Percentiles rank a stretch among this genome's conserved stretches.
Conservation (phyloP, 495 filamentous ascomycete genomes). For the Mycothermus thermophilus region DNA sequence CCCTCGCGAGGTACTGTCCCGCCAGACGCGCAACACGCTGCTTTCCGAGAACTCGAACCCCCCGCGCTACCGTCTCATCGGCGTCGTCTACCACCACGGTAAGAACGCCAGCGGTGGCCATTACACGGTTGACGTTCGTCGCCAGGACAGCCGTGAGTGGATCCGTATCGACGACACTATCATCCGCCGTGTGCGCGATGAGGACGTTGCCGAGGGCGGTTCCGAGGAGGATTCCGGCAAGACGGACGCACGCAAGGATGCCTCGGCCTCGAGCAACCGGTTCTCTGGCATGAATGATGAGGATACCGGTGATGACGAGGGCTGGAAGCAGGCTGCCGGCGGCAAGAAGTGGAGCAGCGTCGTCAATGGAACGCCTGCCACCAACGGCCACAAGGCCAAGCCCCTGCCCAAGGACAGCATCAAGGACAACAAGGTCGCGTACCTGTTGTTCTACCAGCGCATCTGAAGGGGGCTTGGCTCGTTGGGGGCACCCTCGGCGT, state of each 20-base stretch:
- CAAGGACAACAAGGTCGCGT: slow-evolving; percentile 92
- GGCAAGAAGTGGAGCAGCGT: slow-evolving; percentile 52
- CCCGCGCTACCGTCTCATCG: slow-evolving; percentile 70
- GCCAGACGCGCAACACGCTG: slow-evolving; percentile 50
- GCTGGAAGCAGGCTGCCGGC: slow-evolving; percentile 74
- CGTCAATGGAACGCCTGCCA: slow-evolving; percentile 39
- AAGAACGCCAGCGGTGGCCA: slow-evolving; percentile 91
- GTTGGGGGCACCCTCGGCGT: too few species aligned
- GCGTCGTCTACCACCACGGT: slow-evolving; percentile 95
- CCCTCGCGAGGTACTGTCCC: slow-evolving; percentile 80
- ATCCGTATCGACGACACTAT: slow-evolving; percentile 89
- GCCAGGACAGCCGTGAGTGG: slow-evolving; percentile 90
- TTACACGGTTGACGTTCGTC: slow-evolving; percentile 90
- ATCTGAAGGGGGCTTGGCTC: slow-evolving; percentile 43
- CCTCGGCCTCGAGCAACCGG: slow-evolving; percentile 36
- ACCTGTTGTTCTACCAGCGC: slow-evolving; percentile 87
- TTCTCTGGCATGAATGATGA: slow-evolving; percentile 57
- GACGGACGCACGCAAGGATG: slow-evolving; percentile 33
- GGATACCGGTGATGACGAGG: slow-evolving; percentile 53
- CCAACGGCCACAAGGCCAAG: slow-evolving; percentile 36
- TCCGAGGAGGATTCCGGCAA: slow-evolving; percentile 63
- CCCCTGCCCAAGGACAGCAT: slow-evolving; percentile 57
- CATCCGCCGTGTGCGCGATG: slow-evolving; percentile 69
- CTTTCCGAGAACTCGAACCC: slow-evolving; percentile 45
- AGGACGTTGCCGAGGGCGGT: slow-evolving; percentile 83